Evolutionary conservation across 2,329 filamentous ascomycete genomes (phyloP).

Genomic region (Ophiostoma triangulosporum): DNA sequence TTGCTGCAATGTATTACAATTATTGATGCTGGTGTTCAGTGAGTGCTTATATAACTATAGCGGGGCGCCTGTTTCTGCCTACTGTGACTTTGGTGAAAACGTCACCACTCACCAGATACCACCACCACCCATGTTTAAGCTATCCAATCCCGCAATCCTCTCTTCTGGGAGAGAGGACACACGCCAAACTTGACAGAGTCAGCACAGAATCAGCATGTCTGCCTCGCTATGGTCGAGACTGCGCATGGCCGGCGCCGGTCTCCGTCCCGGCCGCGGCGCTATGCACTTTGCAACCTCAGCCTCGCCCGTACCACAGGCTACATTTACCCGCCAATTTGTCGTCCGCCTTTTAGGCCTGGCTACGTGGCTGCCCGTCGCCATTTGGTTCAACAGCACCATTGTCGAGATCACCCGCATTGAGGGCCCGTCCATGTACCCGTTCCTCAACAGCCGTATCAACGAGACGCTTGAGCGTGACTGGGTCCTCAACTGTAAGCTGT

Average conservation of each 20-base stretch:
- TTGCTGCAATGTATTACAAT: not conserved
- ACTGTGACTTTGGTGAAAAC: too few relatives aligned
- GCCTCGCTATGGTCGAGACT: conserved; percentile 9
- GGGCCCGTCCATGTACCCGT: conserved; percentile 64
- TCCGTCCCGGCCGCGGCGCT: not conserved
- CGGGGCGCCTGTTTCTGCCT: not conserved
- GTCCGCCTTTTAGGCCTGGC: conserved; percentile 38
- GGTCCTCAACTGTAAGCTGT: conserved; percentile 46
- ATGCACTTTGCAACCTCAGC: not conserved
- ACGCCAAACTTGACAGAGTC: not conserved
- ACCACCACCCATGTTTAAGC: not conserved
- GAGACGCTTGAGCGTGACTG: conserved; percentile 39
- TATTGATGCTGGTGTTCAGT: not conserved
- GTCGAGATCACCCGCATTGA: conserved; percentile 43
- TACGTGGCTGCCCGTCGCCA: conserved; percentile 48
- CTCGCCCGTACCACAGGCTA: not conserved
- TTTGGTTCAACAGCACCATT: conserved; percentile 48
- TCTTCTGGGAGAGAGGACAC: not conserved
- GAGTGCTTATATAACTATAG: not conserved
- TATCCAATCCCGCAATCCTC: not conserved
- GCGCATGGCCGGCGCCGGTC: not conserved
- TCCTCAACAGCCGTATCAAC: conserved; percentile 54
- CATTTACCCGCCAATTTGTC: conserved; percentile 25
- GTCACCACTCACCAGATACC: not conserved
- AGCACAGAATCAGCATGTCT: not conserved